Base-by-base conservation (phyloP, 139 green algal genomes). In the Picochlorum costavermella region DNA sequence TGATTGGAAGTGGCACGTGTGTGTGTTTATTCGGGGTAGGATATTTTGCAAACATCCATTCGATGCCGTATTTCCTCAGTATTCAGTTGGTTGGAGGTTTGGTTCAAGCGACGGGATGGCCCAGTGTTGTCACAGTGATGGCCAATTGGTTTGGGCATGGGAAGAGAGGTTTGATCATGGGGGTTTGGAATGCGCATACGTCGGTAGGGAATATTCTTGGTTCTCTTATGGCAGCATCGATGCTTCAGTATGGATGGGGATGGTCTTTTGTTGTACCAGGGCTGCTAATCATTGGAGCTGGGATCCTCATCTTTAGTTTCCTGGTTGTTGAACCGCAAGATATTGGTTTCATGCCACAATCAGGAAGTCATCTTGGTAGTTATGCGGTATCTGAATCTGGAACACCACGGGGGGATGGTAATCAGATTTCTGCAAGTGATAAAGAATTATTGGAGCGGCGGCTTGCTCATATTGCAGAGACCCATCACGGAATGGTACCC, bases 131-230 rank as follows among this genome's bases (percentile, higher is more conserved):
- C 29, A 76, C 75, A 43, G 81, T 96, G 14, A 86, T 97, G 63
- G 92, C 84, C 37, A 96, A 96, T 75, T 98, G 92, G 92, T 95
- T 85, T 78, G 91, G 89, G 55, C 96, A 96, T 67, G 83, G 85
- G 51, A 90, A 93, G 70, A 79, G 90, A 8, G 92, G 92, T 4
- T 73, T 97, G 1, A 83, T 96, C 60, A 96, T 98, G 86, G 92
- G 92, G 55, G 71, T 96, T 25, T 98, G 92, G 92, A 98, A 98
- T 63, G 83, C 88, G 3, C 90, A 98, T 85, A 96, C 92, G 5
- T 89, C 75, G 36, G 60, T 97, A 5, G 92, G 71, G 23, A 97
- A 97, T 82, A 97, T 96, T 63, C 50, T 90, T 10, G 92, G 92
- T 14, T 87, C 86, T 29, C 71, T 96, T 0, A 64, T 95, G 3